Percentiles rank a stretch among this genome's conserved stretches.
Evolutionary conservation across 1,284 basidiomycete species (phyloP).

Genomic region (Peniophora sp.): DNA sequence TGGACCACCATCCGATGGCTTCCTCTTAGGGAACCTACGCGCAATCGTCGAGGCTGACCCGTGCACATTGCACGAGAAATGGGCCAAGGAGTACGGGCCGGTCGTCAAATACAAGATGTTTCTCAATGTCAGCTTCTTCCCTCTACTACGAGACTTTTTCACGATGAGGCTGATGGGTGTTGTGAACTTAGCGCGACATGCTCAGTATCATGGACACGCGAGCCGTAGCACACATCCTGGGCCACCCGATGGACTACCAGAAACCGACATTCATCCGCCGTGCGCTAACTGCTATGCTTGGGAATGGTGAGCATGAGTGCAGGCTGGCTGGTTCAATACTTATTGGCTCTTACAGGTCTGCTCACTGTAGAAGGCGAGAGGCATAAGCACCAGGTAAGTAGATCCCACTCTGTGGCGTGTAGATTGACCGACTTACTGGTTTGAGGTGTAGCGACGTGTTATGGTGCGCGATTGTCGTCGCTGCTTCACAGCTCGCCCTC

Average conservation of each 20-base stretch:
- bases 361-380: slow-evolving; percentile 36
- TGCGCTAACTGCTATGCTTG: slow-evolving; percentile 31
- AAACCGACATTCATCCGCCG: slow-evolving; percentile 31
- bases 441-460: slow-evolving; percentile 18
- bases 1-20: background rate
- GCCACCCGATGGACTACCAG: slow-evolving; percentile 36
- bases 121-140: background rate
- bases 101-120: slow-evolving; percentile 1
- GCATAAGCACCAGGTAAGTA: slow-evolving; percentile 37
- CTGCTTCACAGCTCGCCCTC: background rate
- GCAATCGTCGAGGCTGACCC: background rate
- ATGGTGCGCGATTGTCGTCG: slow-evolving; percentile 19
- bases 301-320: slow-evolving; percentile 33
- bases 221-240: slow-evolving; percentile 45
- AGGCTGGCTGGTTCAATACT: background rate
- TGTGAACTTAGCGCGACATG: too few relatives aligned
- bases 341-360: slow-evolving; percentile 11
- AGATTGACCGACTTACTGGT: background rate
- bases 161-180: too few relatives aligned
- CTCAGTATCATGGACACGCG: too few relatives aligned
- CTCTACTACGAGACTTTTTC: too few relatives aligned
- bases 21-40: background rate
- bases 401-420: background rate
- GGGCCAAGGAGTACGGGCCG: background rate
- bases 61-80: background rate